Evolutionary conservation across 805 yeast species (phyloP).

Genomic region (Candida dendrica): DNA sequence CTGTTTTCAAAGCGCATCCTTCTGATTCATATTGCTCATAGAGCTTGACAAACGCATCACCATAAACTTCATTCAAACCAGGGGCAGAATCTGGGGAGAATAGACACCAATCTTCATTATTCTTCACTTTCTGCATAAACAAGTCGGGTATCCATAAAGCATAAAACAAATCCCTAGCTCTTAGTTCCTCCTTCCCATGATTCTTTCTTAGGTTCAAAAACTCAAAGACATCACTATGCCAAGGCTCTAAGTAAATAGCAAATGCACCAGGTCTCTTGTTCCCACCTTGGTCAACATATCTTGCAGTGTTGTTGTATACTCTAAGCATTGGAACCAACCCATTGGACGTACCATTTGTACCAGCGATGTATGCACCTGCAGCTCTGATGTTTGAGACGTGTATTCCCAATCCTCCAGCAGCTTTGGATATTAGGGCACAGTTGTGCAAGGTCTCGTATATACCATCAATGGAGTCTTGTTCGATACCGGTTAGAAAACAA

Average conservation of each 20-base stretch:
- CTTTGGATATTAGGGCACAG: conserved; percentile 85
- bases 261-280: conserved; percentile 98
- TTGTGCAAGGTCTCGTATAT: conserved; percentile 84
- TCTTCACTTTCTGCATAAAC: conserved; percentile 86
- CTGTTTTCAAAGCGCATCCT: conserved; percentile 54
- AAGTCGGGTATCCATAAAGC: conserved; percentile 95
- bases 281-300: conserved; percentile 98
- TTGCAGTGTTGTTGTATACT: conserved; percentile 92
- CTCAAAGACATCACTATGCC: conserved; percentile 92
- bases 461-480: conserved; percentile 93
- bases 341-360: conserved; percentile 87
- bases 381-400: conserved; percentile 85
- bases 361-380: conserved; percentile 84
- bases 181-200: conserved; percentile 89
- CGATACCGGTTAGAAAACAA: conserved; percentile 85
- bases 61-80: conserved; percentile 77
- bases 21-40: conserved; percentile 69
- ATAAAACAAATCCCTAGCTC: conserved; percentile 90
- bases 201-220: conserved; percentile 84
- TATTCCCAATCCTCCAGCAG: conserved; percentile 94
- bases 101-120: conserved; percentile 74
- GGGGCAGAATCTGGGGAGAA: conserved; percentile 89
- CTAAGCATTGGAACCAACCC: conserved; percentile 94
- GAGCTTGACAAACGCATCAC: conserved; percentile 71
- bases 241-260: conserved; percentile 90